Conservation (phyloP, 2,329 filamentous ascomycete genomes). For the Polytolypa hystricis region DNA sequence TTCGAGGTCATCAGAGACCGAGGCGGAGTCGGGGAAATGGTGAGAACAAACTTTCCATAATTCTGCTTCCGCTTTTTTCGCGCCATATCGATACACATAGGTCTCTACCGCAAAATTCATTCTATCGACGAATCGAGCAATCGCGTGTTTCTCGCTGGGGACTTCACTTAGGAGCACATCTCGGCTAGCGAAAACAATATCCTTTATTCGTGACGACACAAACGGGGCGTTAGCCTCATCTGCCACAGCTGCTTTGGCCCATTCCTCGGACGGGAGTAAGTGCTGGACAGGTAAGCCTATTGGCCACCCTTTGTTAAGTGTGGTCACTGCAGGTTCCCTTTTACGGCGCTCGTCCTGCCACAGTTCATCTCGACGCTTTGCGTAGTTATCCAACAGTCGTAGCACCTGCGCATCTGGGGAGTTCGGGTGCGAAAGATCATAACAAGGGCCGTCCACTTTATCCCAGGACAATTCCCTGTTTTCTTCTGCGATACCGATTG, state of each 20-base stretch:
- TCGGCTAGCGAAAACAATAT: slow-evolving; percentile 7
- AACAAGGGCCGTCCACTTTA: slow-evolving; percentile 2
- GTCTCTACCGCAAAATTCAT: slow-evolving; percentile 5
- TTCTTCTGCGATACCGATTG: slow-evolving; percentile 5
- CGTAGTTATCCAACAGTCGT: slow-evolving; percentile 10
- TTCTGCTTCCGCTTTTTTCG: not conserved
- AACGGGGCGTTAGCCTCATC: slow-evolving; percentile 6
- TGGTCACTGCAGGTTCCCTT: slow-evolving; percentile 4
- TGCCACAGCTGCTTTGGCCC: slow-evolving; percentile 5
- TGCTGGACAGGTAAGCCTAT: slow-evolving; percentile 11
- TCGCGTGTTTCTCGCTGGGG: slow-evolving; percentile 3
- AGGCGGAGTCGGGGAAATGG: slow-evolving; percentile 2
- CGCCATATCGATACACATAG: slow-evolving; percentile 1
- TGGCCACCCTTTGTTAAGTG: slow-evolving; percentile 7
- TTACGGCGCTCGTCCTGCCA: slow-evolving; percentile 7
- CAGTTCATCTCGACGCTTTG: slow-evolving; percentile 8
- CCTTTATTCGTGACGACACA: slow-evolving; percentile 5
- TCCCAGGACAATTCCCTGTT: slow-evolving; percentile 4
- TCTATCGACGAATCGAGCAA: slow-evolving; percentile 7
- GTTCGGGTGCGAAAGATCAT: not conserved
- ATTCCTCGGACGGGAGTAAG: slow-evolving; percentile 6
- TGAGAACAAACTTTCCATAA: slow-evolving; percentile 9
- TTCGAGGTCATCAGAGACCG: not conserved
- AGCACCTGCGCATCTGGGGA: slow-evolving; percentile 1
- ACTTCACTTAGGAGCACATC: not conserved